Percentiles rank a stretch among this genome's conserved stretches.
Evolutionary conservation across 129 eudicot genomes (phyloP).

Genomic region (Lonicera japonica): DNA sequence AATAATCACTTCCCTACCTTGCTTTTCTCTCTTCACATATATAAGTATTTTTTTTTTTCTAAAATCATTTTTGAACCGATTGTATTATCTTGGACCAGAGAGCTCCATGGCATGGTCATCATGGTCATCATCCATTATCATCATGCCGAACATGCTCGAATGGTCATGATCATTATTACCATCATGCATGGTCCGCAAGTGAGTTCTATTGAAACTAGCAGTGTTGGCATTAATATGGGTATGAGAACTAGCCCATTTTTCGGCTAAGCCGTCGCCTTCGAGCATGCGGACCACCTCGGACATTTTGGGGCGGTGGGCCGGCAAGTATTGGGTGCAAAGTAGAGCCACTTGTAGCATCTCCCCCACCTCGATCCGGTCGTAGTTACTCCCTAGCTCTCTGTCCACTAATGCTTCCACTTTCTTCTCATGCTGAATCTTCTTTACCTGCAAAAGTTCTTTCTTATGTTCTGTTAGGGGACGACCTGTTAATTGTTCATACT

Average conservation of each 20-base stretch:
- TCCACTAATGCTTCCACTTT: conserved; percentile 65
- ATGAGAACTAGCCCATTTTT: conserved; percentile 91
- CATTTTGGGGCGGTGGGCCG: conserved; percentile 82
- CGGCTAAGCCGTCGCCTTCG: conserved; percentile 91
- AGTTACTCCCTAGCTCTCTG: conserved; percentile 60
- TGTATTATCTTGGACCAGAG: conserved; percentile 84
- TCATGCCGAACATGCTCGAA: conserved; percentile 73
- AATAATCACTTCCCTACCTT: conserved; percentile 4
- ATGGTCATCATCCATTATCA: conserved; percentile 66
- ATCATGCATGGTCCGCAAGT: conserved; percentile 11
- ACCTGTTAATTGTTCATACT: too few species aligned
- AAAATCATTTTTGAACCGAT: not conserved
- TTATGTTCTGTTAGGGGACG: too few species aligned
- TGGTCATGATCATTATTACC: conserved; percentile 51
- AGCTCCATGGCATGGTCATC: conserved; percentile 89
- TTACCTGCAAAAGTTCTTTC: conserved; percentile 42
- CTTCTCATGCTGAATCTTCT: conserved; percentile 69
- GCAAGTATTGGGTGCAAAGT: conserved; percentile 76
- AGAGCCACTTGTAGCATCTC: conserved; percentile 89
- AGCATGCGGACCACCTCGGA: conserved; percentile 93
- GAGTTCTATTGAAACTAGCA: conserved; percentile 18
- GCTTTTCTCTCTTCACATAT: not conserved
- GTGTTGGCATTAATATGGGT: conserved; percentile 33
- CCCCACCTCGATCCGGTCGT: conserved; percentile 68
- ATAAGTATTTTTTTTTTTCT: conserved; percentile 3